Evolutionary conservation across 495 filamentous ascomycete genomes (phyloP).

Genomic region (Sabuloglossum arenarium): DNA sequence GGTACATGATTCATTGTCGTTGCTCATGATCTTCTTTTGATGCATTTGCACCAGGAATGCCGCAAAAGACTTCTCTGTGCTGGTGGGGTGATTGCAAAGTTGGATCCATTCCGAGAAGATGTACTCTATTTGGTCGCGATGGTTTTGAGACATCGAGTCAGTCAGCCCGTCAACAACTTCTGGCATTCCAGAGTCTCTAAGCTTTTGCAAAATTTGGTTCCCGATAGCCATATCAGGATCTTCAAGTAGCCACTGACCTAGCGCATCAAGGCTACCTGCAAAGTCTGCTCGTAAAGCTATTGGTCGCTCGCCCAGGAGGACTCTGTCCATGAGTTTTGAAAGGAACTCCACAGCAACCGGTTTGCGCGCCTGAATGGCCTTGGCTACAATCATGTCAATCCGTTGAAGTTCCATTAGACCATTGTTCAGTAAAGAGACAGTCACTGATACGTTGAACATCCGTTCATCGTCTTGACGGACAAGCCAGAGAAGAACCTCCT

Average conservation of each 20-base stretch:
- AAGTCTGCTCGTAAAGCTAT: conserved; percentile 70
- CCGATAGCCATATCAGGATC: conserved; percentile 43
- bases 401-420: conserved; percentile 57
- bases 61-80: conserved; percentile 43
- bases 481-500: conserved; percentile 51
- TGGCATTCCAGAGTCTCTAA: conserved; percentile 38
- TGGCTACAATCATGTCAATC: conserved; percentile 56
- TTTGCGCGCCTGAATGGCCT: conserved; percentile 46
- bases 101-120: conserved; percentile 87
- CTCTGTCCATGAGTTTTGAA: conserved; percentile 48
- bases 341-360: conserved; percentile 53
- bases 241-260: conserved; percentile 62
- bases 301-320: conserved; percentile 56
- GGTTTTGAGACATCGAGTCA: conserved; percentile 28
- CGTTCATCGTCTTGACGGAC: conserved; percentile 49
- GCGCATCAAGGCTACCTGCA: conserved; percentile 54
- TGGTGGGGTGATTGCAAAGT: conserved; percentile 50
- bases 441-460: conserved; percentile 60
- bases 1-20: conserved; percentile 46
- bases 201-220: conserved; percentile 48
- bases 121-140: conserved; percentile 74
- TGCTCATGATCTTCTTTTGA: conserved; percentile 43
- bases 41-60: conserved; percentile 78
- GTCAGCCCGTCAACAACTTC: conserved; percentile 26
- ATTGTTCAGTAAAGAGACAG: conserved; percentile 50